These are phyloP conservation scores for Thelonectria blattea DNA, from an alignment of 2,329 filamentous ascomycete species.

Conservation along the genomic window DNA sequence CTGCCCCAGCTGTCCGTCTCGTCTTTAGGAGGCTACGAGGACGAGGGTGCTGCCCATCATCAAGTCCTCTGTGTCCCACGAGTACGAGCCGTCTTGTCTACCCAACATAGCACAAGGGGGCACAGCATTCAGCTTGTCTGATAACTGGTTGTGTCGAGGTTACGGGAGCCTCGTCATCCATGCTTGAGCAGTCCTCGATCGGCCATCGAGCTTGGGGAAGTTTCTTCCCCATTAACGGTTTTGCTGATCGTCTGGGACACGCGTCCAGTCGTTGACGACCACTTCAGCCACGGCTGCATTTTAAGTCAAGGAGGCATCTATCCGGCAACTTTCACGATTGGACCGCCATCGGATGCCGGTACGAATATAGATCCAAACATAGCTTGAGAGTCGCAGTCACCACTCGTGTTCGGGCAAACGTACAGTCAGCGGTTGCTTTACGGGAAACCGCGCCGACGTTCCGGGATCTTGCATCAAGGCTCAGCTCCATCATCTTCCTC, in stretches of 20 bases:
- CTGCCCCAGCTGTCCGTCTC: no score
- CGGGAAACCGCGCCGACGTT: constrained; percentile 18
- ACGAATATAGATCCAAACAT: constrained; percentile 18
- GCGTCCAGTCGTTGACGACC: not conserved
- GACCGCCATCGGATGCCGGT: constrained; percentile 15
- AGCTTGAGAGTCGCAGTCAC: constrained; percentile 20
- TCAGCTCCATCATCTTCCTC: constrained; percentile 2
- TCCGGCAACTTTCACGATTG: constrained; percentile 18
- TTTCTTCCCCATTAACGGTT: not conserved
- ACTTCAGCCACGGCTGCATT: not conserved
- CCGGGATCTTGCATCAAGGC: constrained; percentile 22
- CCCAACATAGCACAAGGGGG: constrained; percentile 12
- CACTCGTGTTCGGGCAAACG: constrained; percentile 32
- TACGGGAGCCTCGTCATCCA: not conserved
- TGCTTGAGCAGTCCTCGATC: constrained; percentile 2
- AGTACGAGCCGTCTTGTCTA: constrained; percentile 24
- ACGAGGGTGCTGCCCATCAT: constrained; percentile 23
- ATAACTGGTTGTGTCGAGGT: not conserved
- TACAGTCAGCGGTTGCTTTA: constrained; percentile 13
- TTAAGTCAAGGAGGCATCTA: constrained; percentile 9
- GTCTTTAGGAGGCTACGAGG: constrained; percentile 23
- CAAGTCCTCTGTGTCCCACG: constrained; percentile 27
- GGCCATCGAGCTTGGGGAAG: not conserved
- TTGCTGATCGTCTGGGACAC: not conserved
- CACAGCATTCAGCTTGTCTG: constrained; percentile 9